phyloP scores from a whole-genome alignment of 805 yeast genomes.

The Candida sithepensis region DNA sequence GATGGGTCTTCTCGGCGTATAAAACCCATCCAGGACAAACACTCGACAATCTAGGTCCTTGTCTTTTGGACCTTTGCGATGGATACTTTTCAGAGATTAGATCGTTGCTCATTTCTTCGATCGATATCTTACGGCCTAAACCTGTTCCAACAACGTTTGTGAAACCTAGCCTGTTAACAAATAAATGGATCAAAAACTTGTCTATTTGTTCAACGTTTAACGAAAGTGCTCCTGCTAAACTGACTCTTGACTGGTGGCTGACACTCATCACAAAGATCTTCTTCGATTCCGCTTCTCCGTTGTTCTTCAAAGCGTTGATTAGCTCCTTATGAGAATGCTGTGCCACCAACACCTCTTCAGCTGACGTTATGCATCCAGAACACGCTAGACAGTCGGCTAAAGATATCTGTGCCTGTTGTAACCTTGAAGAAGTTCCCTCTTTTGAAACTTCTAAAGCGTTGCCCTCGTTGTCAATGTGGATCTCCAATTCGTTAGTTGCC shows the following conservation, averaged over 20 bases:
- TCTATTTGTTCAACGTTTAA: conserved; percentile 57
- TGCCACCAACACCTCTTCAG: conserved; percentile 91
- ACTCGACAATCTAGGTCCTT: conserved; percentile 59
- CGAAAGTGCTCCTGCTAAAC: conserved; percentile 67
- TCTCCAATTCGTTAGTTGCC: conserved; percentile 26
- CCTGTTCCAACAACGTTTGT: conserved; percentile 79
- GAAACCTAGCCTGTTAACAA: conserved; percentile 62
- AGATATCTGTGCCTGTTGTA: conserved; percentile 82
- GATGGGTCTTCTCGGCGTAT: conserved; percentile 94
- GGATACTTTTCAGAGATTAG: conserved; percentile 16
- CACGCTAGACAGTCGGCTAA: conserved; percentile 94
- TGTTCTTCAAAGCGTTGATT: conserved; percentile 47
- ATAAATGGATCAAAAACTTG: conserved; percentile 52
- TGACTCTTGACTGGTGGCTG: conserved; percentile 82
- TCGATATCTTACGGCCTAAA: conserved; percentile 68
- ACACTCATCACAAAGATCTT: conserved; percentile 68
- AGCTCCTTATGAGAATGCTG: conserved; percentile 86
- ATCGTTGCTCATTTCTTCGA: conserved; percentile 45
- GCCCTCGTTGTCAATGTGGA: conserved; percentile 60
- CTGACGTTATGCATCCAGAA: conserved; percentile 94
- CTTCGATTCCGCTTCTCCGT: conserved; percentile 12
- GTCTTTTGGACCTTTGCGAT: conserved; percentile 7
- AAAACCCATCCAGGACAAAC: conserved; percentile 96
- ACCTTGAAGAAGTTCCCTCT: conserved; percentile 44
- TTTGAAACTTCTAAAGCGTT: conserved; percentile 66